Percentiles rank a stretch among this genome's conserved stretches.
Conservation (phyloP, 169 alveolate species). For the Plasmodium blacklocki region DNA sequence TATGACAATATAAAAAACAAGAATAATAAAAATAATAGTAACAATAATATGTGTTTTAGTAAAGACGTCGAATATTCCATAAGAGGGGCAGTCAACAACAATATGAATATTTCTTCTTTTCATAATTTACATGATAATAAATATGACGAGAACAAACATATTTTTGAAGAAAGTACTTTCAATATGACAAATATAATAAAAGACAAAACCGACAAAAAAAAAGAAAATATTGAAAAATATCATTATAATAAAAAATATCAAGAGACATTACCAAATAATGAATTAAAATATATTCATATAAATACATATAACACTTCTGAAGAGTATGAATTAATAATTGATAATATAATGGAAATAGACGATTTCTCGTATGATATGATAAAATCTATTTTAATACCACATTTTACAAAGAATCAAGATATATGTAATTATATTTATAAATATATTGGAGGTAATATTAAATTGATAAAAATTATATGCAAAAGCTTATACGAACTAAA, state of each 20-base stretch:
- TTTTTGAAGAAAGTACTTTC: too few relatives aligned
- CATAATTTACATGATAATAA: too few relatives aligned
- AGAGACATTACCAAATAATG: not conserved
- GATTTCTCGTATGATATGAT: slow-evolving; percentile 52
- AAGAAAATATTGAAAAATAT: not conserved
- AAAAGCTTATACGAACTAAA: slow-evolving; percentile 27
- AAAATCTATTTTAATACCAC: slow-evolving; percentile 28
- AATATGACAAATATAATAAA: too few relatives aligned
- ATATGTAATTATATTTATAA: slow-evolving; percentile 30
- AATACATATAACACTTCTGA: not conserved
- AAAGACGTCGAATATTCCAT: not conserved
- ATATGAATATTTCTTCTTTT: too few relatives aligned
- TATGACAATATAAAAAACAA: too few relatives aligned
- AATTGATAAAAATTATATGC: slow-evolving; percentile 26
- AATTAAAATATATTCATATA: not conserved
- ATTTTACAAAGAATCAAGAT: slow-evolving; percentile 27
- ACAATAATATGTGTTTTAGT: not conserved
- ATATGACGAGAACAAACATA: too few relatives aligned
- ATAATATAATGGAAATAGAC: slow-evolving; percentile 39
- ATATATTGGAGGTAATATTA: slow-evolving; percentile 41
- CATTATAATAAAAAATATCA: not conserved
- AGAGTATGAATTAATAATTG: slow-evolving; percentile 17
- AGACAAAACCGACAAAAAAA: not conserved
- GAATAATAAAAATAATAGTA: too few relatives aligned
- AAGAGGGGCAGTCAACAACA: too few relatives aligned